Percentiles rank a stretch among this genome's conserved stretches.
phyloP scores from a whole-genome alignment of 2,329 filamentous ascomycete genomes.

The Leptographium wingfieldii region DNA sequence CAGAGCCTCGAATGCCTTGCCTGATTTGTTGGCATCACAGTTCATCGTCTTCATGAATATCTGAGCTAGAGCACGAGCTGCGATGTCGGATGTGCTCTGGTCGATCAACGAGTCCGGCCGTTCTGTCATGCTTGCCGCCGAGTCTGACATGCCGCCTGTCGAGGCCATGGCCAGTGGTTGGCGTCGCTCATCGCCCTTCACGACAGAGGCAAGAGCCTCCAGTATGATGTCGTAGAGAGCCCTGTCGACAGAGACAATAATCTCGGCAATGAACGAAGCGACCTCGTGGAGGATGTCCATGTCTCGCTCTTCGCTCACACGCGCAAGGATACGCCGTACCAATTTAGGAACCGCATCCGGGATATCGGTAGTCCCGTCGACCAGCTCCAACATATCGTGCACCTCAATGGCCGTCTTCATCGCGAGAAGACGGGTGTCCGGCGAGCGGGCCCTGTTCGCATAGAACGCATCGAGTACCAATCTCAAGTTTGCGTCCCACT shows the following conservation, averaged over 20 bases:
- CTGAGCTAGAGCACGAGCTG: conserved; percentile 56
- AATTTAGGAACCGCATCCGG: conserved; percentile 46
- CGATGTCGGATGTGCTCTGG: conserved; percentile 55
- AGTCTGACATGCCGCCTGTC: conserved; percentile 9
- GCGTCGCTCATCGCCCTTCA: conserved; percentile 34
- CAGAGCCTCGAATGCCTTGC: conserved; percentile 48
- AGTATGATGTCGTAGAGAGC: conserved; percentile 47
- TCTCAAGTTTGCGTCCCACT: conserved; percentile 53
- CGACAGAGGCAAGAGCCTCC: conserved; percentile 36
- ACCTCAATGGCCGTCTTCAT: conserved; percentile 47
- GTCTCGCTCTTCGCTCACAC: conserved; percentile 51
- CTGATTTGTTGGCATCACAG: conserved; percentile 50
- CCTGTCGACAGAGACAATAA: conserved; percentile 47
- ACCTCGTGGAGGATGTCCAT: conserved; percentile 51
- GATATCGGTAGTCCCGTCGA: conserved; percentile 33
- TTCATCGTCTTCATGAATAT: conserved; percentile 68
- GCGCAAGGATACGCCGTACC: conserved; percentile 47
- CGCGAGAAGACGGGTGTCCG: conserved; percentile 48
- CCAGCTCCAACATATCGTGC: conserved; percentile 44
- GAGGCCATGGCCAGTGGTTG: conserved; percentile 19
- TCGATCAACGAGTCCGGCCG: conserved; percentile 16
- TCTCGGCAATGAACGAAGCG: conserved; percentile 50
- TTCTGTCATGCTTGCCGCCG: conserved; percentile 16
- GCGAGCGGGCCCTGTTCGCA: conserved; percentile 45
- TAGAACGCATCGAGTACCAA: conserved; percentile 52